Base-by-base conservation (phyloP, 2,329 filamentous ascomycete genomes). In the Pseudopyricularia cyperi region DNA sequence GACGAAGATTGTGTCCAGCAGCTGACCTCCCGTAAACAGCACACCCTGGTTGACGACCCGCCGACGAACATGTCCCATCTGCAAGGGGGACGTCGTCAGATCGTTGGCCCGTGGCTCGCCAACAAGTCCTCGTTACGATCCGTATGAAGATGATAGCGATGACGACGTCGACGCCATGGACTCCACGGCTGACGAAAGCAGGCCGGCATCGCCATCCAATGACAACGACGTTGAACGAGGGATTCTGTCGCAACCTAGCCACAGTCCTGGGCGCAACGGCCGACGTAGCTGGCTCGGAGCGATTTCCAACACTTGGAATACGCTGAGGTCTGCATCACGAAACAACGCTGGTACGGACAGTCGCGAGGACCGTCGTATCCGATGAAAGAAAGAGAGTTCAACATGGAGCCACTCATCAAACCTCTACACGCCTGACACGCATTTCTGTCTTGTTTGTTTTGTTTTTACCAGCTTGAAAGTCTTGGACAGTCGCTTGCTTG, bases 1-100 rank as follows among this genome's bases (percentile, higher is more conserved):
- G n/a, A 57, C 3, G 19, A 24, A 33, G 11, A 3, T 34, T 7
- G 4, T 44, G 7, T 12, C 5, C 14, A 24, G 7, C 2, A 15
- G 17, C 48, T 49, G 19, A 49, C 48, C 17, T 15, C 12, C 7
- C 35, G 7, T 30, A 39, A 58, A 22, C 57, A 95, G 89, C 63
- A 97, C 93, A 4, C 93, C 93, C 2, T 98, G 93, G 93, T 74
- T 98, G 51, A 96, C 91, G 0, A 97, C 90, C 15, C 83, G 91
- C 48, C 85, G 93, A 57, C 84, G 93, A 56, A 98, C 93, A n/a
- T 98, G 93, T 61, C 93, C 93, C 1, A 97, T 98, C 55, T 98
- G 93, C 72, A 98, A 98, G 71, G 89, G 90, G 48, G 93, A 98
- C 63, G 93, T 98, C 34, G 91, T 98, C 15, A 73, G 78, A 30